Evolutionary conservation across 106 monocot species (phyloP).

Genomic region (Allium sativum): DNA sequence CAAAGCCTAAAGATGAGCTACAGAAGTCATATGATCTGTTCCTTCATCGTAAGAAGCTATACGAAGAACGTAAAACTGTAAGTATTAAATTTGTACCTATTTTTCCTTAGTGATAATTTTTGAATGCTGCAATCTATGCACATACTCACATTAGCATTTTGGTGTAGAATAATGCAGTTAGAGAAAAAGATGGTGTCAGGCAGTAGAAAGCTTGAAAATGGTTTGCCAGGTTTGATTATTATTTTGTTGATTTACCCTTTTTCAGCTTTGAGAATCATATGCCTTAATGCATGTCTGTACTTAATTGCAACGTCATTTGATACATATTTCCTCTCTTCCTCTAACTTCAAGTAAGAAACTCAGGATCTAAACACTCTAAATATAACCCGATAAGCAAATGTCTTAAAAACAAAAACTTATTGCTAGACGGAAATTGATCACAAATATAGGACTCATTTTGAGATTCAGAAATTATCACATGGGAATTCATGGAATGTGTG

Average conservation of each 20-base stretch:
- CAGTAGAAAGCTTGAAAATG: not conserved
- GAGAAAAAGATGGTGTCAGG: slow-evolving; percentile 2
- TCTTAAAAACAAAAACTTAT: too few relatives aligned
- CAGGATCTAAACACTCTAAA: not conserved
- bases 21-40: slow-evolving; percentile 80
- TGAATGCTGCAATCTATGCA: not conserved
- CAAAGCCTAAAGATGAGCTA: slow-evolving; percentile 61
- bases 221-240: not conserved
- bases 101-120: too few relatives aligned
- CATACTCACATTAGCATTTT: not conserved
- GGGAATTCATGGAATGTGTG: too few relatives aligned
- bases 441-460: too few relatives aligned
- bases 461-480: too few relatives aligned
- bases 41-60: slow-evolving; percentile 44
- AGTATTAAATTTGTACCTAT: slow-evolving; percentile 14
- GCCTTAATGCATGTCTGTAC: too few relatives aligned
- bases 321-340: too few relatives aligned
- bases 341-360: not conserved
- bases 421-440: too few relatives aligned
- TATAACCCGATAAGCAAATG: too few relatives aligned
- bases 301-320: too few relatives aligned
- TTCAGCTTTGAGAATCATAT: too few relatives aligned
- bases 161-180: slow-evolving; percentile 25
- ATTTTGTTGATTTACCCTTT: not conserved
- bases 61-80: slow-evolving; percentile 42